Conservation (phyloP, 805 yeast genomes). For the Candida maesae region DNA sequence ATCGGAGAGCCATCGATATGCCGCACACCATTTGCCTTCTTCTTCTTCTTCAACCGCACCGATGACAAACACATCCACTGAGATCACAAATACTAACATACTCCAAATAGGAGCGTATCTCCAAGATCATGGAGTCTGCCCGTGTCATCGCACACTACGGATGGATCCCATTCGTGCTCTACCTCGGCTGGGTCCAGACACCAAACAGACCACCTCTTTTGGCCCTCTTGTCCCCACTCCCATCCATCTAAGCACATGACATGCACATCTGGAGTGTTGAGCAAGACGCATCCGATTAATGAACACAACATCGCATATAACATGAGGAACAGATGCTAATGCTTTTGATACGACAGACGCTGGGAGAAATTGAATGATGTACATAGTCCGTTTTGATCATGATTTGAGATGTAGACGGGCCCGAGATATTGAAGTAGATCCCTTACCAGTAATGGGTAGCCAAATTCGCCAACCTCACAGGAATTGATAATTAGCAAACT, state of each 20-base stretch:
- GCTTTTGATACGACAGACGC: no score
- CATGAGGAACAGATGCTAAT: no score
- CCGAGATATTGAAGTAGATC: neutral
- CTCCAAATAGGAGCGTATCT: slow-evolving; percentile 89
- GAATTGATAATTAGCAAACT: no score
- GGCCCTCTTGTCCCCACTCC: slow-evolving; percentile 72
- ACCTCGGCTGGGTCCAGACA: slow-evolving; percentile 82
- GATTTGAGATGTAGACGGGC: neutral
- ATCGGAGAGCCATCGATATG: no score
- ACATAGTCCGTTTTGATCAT: neutral
- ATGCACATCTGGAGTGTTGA: no score
- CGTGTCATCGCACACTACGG: slow-evolving; percentile 92
- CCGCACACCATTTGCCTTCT: neutral
- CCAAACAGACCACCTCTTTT: slow-evolving; percentile 81
- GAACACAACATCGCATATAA: no score
- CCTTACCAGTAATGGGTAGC: no score
- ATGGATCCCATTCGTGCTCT: slow-evolving; percentile 92
- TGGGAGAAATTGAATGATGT: neutral
- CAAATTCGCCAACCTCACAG: neutral
- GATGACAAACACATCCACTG: neutral
- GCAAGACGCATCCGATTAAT: no score
- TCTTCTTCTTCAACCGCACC: no score
- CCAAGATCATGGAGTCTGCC: slow-evolving; percentile 76
- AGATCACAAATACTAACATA: no score
- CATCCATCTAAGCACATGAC: slow-evolving; percentile 70